Evolutionary conservation across 1,139 yeast species (phyloP), one percentile per base, ranked within the genome.

Genomic region (Entelexis paramagnoliae): DNA sequence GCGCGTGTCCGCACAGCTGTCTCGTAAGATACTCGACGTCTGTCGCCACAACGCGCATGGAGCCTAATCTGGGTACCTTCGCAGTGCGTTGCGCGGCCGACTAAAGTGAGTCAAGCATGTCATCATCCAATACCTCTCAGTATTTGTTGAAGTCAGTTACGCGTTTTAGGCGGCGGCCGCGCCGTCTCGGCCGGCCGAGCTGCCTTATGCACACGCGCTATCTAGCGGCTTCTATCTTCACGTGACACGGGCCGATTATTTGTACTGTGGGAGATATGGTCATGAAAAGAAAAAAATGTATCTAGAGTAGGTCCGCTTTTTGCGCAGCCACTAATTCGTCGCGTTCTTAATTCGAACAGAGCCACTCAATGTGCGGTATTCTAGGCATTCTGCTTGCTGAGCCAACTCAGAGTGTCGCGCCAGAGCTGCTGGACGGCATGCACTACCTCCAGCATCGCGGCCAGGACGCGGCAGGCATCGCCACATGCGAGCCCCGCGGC

Each of bases 391-490:
- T 87, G 46, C 74, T 87, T 57, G 87, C 95, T 14, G 86, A 88
- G 67, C 83, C 81, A 60, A 69, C 73, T 32, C 76, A 75, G 50
- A 75, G 78, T 54, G 96, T 85, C 50, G 93, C 96, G 20, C 80
- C 95, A 10, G 97, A 89, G 65, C 73, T 91, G 51, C 81, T 87
- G 57, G 98, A 91, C 68, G 96, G 96, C 19, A 85, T 94, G 58
- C 80, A 88, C 73, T 91, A 83, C 66, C 74, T 91, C 58, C 99
- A 91, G 67, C 99, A 91, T 66, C 79, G 99, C 65, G 99, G 99
- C 46, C 99, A 91, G 70, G 99, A 91, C 68, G 99, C 99, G 13
- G 96, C 97, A n/a, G 99, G 99, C 58, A 89, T 91, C 55, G 93
- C 87, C 40, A 93, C 98, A 13, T 88, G 96, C 68, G 98, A 96